A percentile compares a stretch with the other conserved stretches of the same genome.
Evolutionary conservation across 2,329 filamentous ascomycete species (phyloP).

Genomic region (Raffaelea arxii): DNA sequence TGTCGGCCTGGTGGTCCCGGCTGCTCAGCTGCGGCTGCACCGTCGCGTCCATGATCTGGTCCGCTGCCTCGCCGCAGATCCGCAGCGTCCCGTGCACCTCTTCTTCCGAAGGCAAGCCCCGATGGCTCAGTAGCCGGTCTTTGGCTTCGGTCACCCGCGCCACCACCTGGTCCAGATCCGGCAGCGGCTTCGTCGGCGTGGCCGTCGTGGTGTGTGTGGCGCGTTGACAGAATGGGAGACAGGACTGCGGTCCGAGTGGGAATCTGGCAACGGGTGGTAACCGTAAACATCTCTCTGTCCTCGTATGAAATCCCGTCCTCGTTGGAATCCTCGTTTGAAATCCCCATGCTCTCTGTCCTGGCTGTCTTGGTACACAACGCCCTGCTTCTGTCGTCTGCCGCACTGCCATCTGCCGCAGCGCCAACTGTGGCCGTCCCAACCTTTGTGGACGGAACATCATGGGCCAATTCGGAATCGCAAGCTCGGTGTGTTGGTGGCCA

Average conservation of each 20-base stretch:
- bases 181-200: conserved; percentile 10
- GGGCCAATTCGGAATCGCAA: too few relatives aligned
- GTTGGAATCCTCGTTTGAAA: too few relatives aligned
- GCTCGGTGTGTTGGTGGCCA: too few relatives aligned
- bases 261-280: too few relatives aligned
- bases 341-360: too few relatives aligned
- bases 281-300: too few relatives aligned
- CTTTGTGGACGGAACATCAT: conserved; percentile 2
- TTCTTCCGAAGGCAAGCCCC: conserved; percentile 33
- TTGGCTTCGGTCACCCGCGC: conserved; percentile 31
- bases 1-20: conserved; percentile 28
- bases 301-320: too few relatives aligned
- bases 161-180: conserved; percentile 30
- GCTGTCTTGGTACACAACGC: too few relatives aligned
- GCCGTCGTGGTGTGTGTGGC: background rate
- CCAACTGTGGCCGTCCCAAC: conserved; percentile 6
- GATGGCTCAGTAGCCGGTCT: conserved; percentile 32
- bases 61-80: conserved; percentile 33
- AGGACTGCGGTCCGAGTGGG: too few relatives aligned
- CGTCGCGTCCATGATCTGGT: conserved; percentile 19
- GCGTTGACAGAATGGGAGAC: too few relatives aligned
- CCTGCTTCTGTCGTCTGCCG: conserved; percentile 2
- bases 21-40: conserved; percentile 31
- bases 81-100: conserved; percentile 33
- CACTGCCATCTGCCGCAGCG: conserved; percentile 8